These are phyloP conservation scores for Nasturtium officinale DNA, from an alignment of 345 rosid species.

Conservation along the genomic window DNA sequence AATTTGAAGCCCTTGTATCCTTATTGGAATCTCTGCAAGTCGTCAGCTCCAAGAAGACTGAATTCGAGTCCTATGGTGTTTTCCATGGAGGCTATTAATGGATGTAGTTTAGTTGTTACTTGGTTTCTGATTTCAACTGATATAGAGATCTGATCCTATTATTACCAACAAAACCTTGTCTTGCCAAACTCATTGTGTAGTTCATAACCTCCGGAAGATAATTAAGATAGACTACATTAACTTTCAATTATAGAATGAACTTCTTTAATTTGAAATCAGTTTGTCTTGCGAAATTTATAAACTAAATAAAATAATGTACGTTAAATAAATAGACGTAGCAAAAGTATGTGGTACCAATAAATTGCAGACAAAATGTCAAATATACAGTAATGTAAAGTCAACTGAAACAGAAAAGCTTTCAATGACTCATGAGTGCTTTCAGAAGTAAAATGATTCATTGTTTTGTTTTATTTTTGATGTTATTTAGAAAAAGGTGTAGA, in stretches of 20 bases:
- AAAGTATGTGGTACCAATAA: not conserved
- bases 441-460: not conserved
- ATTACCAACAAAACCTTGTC: not conserved
- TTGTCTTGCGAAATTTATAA: not conserved
- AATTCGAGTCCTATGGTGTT: not conserved
- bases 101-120: slow-evolving; percentile 12
- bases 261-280: not conserved
- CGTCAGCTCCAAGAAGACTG: slow-evolving; percentile 5
- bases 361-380: not conserved
- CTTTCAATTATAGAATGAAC: not conserved
- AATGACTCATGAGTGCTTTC: not conserved
- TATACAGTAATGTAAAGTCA: not conserved
- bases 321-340: not conserved
- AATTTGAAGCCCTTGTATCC: slow-evolving; percentile 38
- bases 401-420: not conserved
- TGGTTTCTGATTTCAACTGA: slow-evolving; percentile 14
- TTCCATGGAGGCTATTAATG: not conserved
- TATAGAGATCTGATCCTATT: not conserved
- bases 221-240: not conserved
- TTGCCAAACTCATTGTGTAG: slow-evolving; percentile 14
- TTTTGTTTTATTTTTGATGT: not conserved
- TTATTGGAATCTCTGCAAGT: slow-evolving; percentile 10
- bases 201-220: not conserved
- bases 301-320: too few species aligned
- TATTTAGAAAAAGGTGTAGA: not conserved